phyloP scores from a whole-genome alignment of 805 yeast genomes.

The Candida peoriensis region DNA sequence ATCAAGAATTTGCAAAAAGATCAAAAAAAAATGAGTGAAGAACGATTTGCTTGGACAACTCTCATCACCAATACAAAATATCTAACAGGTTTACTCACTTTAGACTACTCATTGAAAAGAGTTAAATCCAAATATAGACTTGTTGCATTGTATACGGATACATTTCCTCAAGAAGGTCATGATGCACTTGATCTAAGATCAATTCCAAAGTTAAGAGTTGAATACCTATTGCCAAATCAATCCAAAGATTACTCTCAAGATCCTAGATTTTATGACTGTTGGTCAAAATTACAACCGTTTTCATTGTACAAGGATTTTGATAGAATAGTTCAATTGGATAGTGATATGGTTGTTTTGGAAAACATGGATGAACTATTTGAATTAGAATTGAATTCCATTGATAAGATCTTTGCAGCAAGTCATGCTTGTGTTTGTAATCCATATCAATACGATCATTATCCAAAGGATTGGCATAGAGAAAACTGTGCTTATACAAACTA shows the following conservation, averaged over 20 bases:
- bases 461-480: slow-evolving; percentile 43
- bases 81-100: slow-evolving; percentile 45
- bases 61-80: slow-evolving; percentile 48
- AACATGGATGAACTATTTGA: slow-evolving; percentile 61
- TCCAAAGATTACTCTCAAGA: slow-evolving; percentile 44
- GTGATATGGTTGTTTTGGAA: slow-evolving; percentile 52
- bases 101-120: slow-evolving; percentile 41
- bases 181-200: slow-evolving; percentile 32
- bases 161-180: slow-evolving; percentile 39
- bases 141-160: slow-evolving; percentile 48
- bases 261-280: slow-evolving; percentile 52
- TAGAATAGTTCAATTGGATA: slow-evolving; percentile 51
- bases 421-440: slow-evolving; percentile 66
- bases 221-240: slow-evolving; percentile 37
- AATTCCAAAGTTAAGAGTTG: slow-evolving; percentile 37
- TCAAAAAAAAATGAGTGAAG: too few relatives aligned
- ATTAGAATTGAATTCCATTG: slow-evolving; percentile 30
- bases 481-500: slow-evolving; percentile 48
- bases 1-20: too few relatives aligned
- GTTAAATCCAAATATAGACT: slow-evolving; percentile 44
- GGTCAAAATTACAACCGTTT: slow-evolving; percentile 58
- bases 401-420: slow-evolving; percentile 46
- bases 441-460: slow-evolving; percentile 45
- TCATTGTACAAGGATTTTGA: slow-evolving; percentile 43
- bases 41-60: slow-evolving; percentile 60